These are phyloP conservation scores for Flaveria robusta DNA, from an alignment of 129 eudicot species.

Conservation along the genomic window DNA sequence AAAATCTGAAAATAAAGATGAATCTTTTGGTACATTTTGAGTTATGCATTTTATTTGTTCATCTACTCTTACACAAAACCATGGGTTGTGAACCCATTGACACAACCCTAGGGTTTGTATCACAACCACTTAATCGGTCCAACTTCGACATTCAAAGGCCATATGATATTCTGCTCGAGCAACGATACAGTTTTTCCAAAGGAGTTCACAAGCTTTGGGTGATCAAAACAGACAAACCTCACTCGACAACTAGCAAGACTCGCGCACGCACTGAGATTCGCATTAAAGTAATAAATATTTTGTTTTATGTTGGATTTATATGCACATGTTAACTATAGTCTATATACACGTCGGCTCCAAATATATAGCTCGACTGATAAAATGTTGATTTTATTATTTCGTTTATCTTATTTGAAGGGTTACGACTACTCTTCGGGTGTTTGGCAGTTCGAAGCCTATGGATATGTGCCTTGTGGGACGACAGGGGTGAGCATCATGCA, in stretches of 20 bases:
- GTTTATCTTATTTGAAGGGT: slow-evolving; percentile 25
- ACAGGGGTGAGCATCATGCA: slow-evolving; percentile 48
- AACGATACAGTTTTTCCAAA: slow-evolving; percentile 37
- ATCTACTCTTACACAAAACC: slow-evolving; percentile 8
- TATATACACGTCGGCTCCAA: not conserved
- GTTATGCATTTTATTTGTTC: slow-evolving; percentile 12
- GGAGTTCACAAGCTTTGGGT: slow-evolving; percentile 63
- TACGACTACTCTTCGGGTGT: slow-evolving; percentile 44
- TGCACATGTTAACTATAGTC: too few relatives aligned
- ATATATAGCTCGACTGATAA: not conserved
- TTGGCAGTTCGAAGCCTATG: slow-evolving; percentile 51
- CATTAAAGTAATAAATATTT: slow-evolving; percentile 27
- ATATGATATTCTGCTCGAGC: slow-evolving; percentile 31
- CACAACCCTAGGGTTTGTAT: slow-evolving; percentile 39
- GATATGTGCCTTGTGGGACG: slow-evolving; percentile 40
- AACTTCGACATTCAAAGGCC: slow-evolving; percentile 42
- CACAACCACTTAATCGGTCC: slow-evolving; percentile 40
- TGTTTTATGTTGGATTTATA: too few relatives aligned
- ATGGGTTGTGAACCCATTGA: slow-evolving; percentile 25
- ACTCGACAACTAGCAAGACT: slow-evolving; percentile 32
- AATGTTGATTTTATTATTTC: not conserved
- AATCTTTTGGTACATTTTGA: not conserved
- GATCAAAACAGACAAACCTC: slow-evolving; percentile 45
- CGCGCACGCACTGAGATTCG: slow-evolving; percentile 50
- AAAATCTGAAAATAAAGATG: slow-evolving; percentile 2